These are phyloP conservation scores for Eucalyptus lansdowneana DNA, from an alignment of 345 rosid genomes.

Conservation along the genomic window DNA sequence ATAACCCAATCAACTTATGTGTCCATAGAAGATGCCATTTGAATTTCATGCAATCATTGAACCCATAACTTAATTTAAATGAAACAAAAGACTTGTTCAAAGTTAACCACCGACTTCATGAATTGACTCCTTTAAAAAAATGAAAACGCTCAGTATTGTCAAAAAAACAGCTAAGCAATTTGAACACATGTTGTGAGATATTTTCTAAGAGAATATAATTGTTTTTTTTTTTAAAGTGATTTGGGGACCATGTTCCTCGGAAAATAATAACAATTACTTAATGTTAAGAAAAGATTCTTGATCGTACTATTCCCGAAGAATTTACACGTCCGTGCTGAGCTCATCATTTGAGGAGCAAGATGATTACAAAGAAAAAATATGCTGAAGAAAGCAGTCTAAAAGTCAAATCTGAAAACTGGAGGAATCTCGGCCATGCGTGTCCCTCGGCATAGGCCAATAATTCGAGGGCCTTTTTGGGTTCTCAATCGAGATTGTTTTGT, in stretches of 20 bases:
- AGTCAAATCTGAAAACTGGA: background rate
- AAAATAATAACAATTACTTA: background rate
- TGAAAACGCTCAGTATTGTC: background rate
- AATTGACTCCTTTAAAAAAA: background rate
- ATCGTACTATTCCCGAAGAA: background rate
- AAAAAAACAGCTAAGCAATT: background rate
- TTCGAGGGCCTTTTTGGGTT: background rate
- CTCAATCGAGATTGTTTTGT: background rate
- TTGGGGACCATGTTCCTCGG: background rate
- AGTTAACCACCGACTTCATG: background rate
- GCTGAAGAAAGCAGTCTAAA: background rate
- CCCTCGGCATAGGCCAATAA: background rate
- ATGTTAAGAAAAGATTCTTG: background rate
- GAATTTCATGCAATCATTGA: background rate
- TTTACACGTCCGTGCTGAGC: background rate
- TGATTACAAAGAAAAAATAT: background rate
- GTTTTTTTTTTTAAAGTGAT: background rate
- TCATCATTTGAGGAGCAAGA: background rate
- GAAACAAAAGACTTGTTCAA: background rate
- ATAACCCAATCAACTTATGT: background rate
- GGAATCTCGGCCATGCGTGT: background rate
- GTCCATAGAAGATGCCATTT: background rate
- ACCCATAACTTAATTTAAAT: background rate
- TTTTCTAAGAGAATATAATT: background rate
- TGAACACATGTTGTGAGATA: background rate